Base-by-base conservation (phyloP, 441 rosid genomes). In the Gossypium gossypioides region DNA sequence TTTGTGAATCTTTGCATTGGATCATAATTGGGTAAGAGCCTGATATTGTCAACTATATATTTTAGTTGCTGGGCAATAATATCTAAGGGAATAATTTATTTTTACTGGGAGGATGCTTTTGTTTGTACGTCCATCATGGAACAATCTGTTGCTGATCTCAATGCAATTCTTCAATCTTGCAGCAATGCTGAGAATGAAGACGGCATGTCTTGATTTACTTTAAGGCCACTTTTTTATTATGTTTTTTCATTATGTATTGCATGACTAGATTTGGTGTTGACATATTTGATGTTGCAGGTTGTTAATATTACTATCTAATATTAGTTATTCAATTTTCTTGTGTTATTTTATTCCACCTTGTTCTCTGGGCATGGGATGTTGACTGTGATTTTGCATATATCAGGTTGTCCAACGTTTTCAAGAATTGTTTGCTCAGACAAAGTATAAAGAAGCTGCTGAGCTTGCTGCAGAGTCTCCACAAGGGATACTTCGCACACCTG, bases 381-480 rank as follows among this genome's bases (percentile, higher is more conserved):
- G 68, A 58, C 77, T 76, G 75, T 70, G 54, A 69, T 59, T 52
- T 74, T 80, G 48, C 63, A 74, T 75, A 21, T 71, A 61, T 63
- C 83, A 93, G 99, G 99, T 96, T 80, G 99, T 93, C 68, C 99
- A 96, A 84, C 88, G 96, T 71, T 96, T 96, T 76, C 98, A 96
- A 83, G 99, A 96, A 79, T 81, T 93, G 62, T 96, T 96, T 87
- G 89, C 98, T 76, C 99, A 96, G 79, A 91, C 97, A 60, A 96
- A 96, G 83, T 96, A 96, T 80, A 96, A 96, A 79, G 97, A 93
- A 84, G 99, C 99, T 50, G 99, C 99, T 29, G 98, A 96, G 86
- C 97, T 96, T 79, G 99, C 99, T 75, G 99, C 99, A 40, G 99
- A 96, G 78, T 93, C 99, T 74, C 99, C 99, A 3, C 98, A 93